phyloP scores from a whole-genome alignment of 495 filamentous ascomycete genomes.

The Lasiosphaeria ovina region DNA sequence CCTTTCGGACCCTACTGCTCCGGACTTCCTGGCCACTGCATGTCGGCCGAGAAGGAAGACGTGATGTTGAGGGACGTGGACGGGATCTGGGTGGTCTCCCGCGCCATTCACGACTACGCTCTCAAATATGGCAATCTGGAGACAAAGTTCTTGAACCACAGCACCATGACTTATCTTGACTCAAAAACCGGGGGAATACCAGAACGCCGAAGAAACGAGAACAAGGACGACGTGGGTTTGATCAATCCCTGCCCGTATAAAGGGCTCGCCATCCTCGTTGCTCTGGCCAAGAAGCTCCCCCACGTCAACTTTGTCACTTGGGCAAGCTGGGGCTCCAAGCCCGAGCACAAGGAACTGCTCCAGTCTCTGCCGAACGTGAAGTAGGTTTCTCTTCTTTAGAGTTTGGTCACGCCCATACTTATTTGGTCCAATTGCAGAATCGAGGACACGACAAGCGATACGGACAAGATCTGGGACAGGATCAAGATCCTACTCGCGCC shows the following conservation, averaged over 20 bases:
- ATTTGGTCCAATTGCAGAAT: slow-evolving; percentile 14
- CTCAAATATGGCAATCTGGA: slow-evolving; percentile 23
- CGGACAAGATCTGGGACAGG: slow-evolving; percentile 33
- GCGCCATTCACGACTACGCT: slow-evolving; percentile 28
- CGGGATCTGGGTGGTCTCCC: slow-evolving; percentile 32
- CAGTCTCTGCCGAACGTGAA: slow-evolving; percentile 22
- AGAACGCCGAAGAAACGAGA: slow-evolving; percentile 24
- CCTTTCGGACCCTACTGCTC: slow-evolving; percentile 31
- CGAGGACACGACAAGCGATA: slow-evolving; percentile 23
- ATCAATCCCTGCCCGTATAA: slow-evolving; percentile 35
- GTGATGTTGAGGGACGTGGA: slow-evolving; percentile 26
- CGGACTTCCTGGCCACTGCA: slow-evolving; percentile 28
- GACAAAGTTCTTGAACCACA: slow-evolving; percentile 29
- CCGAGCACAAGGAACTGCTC: slow-evolving; percentile 16
- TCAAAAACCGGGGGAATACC: slow-evolving; percentile 19
- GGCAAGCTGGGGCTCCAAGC: slow-evolving; percentile 31
- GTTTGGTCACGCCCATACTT: slow-evolving; percentile 3
- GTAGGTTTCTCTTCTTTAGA: slow-evolving; percentile 15
- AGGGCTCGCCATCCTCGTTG: slow-evolving; percentile 27
- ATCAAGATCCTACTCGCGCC: slow-evolving; percentile 33
- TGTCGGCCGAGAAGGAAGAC: slow-evolving; percentile 23
- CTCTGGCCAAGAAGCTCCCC: slow-evolving; percentile 25
- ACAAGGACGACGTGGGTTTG: slow-evolving; percentile 33
- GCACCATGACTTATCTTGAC: slow-evolving; percentile 27
- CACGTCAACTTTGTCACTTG: slow-evolving; percentile 32